Base-by-base conservation (phyloP, 768 basidiomycete species). In the Calocera cornea region DNA sequence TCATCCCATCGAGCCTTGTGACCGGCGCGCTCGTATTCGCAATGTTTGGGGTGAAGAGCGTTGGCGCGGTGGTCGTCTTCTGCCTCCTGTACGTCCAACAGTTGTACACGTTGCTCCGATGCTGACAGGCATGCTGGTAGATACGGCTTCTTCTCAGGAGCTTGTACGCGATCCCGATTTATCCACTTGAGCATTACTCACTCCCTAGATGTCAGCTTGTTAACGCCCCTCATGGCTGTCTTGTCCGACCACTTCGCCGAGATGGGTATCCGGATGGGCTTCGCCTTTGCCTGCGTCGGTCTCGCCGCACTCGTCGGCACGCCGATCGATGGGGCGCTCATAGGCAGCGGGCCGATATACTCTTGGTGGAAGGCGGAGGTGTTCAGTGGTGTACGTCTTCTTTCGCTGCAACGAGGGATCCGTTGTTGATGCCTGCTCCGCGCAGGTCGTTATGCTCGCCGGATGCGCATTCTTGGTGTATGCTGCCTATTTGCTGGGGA, bases 121-220 rank as follows among this genome's bases (percentile, higher is more conserved):
- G 24, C 54, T 60, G 24, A 60, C 27, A 60, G 44, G 24, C 31
- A 7, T 50, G 54, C 22, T 60, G 7, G 19, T 10, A 60, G 54
- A 11, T 60, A 60, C 31, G 84, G 83, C 8, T 82, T 82, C 69
- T 83, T 82, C 68, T 74, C 77, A 38, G 83, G 82, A 19, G 69
- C 76, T 5, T 78, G 79, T 81, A 19, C 67, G 77, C 75, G 5
- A 19, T 14, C 41, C 22, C 54, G 24, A 24, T 8, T 7, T 24
- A 19, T 5, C 31, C 11, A 5, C 54, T 11, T 60, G 14, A 8
- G 2, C 14, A 12, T 60, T 11, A 31, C 31, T 33, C 14, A 11
- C 22, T 33, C 27, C 8, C 2, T 22, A 60, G 54, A 16, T 22
- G 54, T 60, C 54, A 60, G 54, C 54, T 22, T 60, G 14, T 22